Evolutionary conservation across 257 asterid genomes (phyloP).

Genomic region (Parsonsia alboflavescens): DNA sequence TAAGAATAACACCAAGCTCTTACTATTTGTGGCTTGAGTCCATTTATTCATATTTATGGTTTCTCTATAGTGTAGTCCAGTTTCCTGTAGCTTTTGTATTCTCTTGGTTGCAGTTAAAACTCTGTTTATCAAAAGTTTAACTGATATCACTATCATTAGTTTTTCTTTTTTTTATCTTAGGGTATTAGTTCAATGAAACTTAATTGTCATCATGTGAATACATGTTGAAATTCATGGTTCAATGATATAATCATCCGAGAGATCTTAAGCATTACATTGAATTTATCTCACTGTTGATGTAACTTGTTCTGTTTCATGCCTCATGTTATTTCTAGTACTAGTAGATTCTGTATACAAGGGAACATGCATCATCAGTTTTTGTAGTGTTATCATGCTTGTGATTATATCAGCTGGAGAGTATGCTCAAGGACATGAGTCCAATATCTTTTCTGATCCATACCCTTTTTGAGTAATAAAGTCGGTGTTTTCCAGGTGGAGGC

Average conservation of each 20-base stretch:
- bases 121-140: background rate
- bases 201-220: background rate
- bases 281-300: background rate
- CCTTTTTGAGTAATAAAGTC: slow-evolving; percentile 23
- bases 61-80: background rate
- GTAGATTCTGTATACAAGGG: background rate
- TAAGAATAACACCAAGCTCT: background rate
- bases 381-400: background rate
- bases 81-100: background rate
- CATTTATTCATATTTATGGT: background rate
- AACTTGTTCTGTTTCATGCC: background rate
- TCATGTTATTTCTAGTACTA: background rate
- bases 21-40: background rate
- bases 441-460: background rate
- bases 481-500: slow-evolving; percentile 65
- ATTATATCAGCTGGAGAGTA: background rate
- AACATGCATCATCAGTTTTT: background rate
- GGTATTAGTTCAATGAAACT: background rate
- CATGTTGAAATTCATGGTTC: background rate
- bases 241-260: background rate
- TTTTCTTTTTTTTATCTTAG: background rate
- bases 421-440: background rate
- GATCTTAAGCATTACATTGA: background rate
- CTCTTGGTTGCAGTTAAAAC: background rate
- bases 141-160: background rate